A percentile compares a stretch with the other conserved stretches of the same genome.
Conservation (phyloP, 805 yeast genomes). For the Yarrowia sp. region DNA sequence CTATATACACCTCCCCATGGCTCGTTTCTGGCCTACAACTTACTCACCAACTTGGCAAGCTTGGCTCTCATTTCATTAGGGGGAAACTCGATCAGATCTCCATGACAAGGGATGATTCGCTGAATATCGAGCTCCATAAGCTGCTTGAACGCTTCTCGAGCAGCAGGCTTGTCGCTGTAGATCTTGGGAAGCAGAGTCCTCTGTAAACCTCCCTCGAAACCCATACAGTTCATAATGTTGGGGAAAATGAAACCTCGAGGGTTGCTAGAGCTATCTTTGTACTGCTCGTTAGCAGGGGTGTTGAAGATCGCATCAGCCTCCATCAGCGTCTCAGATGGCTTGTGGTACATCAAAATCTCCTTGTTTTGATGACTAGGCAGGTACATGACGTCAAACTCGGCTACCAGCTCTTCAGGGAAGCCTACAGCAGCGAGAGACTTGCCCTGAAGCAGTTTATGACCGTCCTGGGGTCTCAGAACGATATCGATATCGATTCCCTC, state of each 20-base stretch:
- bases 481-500: constrained; percentile 14
- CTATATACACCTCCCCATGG: not conserved
- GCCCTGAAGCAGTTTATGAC: constrained; percentile 23
- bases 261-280: not conserved
- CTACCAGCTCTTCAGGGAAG: constrained; percentile 51
- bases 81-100: constrained; percentile 12
- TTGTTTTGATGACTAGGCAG: constrained; percentile 63
- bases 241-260: constrained; percentile 13
- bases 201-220: constrained; percentile 6
- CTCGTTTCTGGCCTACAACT: not conserved
- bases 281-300: constrained; percentile 1
- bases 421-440: constrained; percentile 7
- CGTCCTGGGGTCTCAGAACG: constrained; percentile 18
- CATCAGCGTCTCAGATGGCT: constrained; percentile 56
- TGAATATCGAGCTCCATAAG: not conserved
- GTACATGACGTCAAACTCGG: constrained; percentile 61
- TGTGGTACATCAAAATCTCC: constrained; percentile 63
- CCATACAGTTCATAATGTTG: constrained; percentile 17
- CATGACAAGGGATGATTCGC: constrained; percentile 22
- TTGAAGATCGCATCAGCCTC: constrained; percentile 52
- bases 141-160: constrained; percentile 10
- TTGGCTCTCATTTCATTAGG: constrained; percentile 8
- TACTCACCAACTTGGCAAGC: constrained; percentile 8
- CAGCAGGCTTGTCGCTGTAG: constrained; percentile 14
- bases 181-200: constrained; percentile 9